Evolutionary conservation across 1,139 yeast species (phyloP).

Genomic region (Sporopachydermia cereana): DNA sequence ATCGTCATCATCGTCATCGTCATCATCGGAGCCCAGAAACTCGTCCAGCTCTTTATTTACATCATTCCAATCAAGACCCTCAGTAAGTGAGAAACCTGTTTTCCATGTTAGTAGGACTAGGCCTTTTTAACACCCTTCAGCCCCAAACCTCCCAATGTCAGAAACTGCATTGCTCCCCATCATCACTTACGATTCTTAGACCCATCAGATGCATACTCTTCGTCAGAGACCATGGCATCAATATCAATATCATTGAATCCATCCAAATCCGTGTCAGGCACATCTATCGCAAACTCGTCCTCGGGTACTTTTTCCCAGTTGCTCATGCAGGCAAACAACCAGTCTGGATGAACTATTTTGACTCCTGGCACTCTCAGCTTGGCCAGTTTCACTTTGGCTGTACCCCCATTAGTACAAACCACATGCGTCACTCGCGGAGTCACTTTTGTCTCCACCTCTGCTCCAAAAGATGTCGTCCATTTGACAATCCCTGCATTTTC

Average conservation of each 20-base stretch:
- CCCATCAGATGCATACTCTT: constrained; percentile 10
- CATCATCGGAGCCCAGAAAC: constrained; percentile 28
- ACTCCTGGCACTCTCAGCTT: constrained; percentile 32
- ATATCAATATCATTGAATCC: constrained; percentile 17
- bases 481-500: constrained; percentile 74
- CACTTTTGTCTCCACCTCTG: constrained; percentile 65
- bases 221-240: constrained; percentile 9
- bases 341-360: constrained; percentile 80
- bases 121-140: too few relatives aligned
- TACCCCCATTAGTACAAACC: constrained; percentile 63
- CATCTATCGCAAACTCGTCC: constrained; percentile 41
- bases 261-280: constrained; percentile 23
- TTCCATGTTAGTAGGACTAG: too few relatives aligned
- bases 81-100: background rate
- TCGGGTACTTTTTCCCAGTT: constrained; percentile 68
- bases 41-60: constrained; percentile 51
- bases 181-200: constrained; percentile 12
- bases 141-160: too few relatives aligned
- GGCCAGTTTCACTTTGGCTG: constrained; percentile 67
- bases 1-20: constrained; percentile 17
- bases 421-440: constrained; percentile 77
- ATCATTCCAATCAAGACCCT: constrained; percentile 36
- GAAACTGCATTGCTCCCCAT: too few relatives aligned
- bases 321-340: constrained; percentile 82
- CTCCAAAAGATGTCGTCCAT: constrained; percentile 92